phyloP scores from a whole-genome alignment of 164 flowering plant genomes.

The Pachysandra terminalis region DNA sequence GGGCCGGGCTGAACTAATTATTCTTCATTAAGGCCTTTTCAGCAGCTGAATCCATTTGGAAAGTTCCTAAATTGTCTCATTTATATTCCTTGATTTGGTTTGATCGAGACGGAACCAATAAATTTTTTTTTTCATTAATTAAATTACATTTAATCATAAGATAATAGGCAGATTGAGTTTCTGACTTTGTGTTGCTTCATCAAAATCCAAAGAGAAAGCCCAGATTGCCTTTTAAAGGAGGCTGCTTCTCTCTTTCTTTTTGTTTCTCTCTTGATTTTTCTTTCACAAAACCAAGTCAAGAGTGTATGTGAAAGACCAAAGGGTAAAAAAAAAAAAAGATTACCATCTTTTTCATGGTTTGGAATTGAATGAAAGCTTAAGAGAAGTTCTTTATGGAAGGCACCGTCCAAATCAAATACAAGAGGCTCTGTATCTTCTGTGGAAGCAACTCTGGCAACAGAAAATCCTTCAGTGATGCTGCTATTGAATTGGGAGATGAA shows the following conservation, averaged over 20 bases:
- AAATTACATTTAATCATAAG: too few species aligned
- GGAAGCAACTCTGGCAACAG: conserved; percentile 52
- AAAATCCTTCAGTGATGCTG: conserved; percentile 50
- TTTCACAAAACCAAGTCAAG: neutral
- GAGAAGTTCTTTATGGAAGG: conserved; percentile 25
- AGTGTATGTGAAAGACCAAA: neutral
- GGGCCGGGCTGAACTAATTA: too few species aligned
- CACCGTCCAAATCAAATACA: conserved; percentile 25
- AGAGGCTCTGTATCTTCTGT: conserved; percentile 50
- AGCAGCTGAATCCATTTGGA: too few species aligned
- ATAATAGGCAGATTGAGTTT: neutral
- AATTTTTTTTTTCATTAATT: too few species aligned
- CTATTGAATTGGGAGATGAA: conserved; percentile 55
- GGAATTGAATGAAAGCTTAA: neutral
- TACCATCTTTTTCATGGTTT: neutral
- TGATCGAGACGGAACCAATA: too few species aligned
- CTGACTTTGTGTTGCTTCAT: neutral
- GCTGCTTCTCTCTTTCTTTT: neutral
- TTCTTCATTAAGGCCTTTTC: too few species aligned
- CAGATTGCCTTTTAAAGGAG: neutral
- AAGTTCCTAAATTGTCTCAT: too few species aligned
- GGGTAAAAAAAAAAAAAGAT: neutral
- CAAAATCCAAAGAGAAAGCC: neutral
- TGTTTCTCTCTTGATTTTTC: neutral
- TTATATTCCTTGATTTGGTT: too few species aligned